These are phyloP conservation scores for Gossypium longicalyx DNA, from an alignment of 345 rosid species.

Conservation along the genomic window DNA sequence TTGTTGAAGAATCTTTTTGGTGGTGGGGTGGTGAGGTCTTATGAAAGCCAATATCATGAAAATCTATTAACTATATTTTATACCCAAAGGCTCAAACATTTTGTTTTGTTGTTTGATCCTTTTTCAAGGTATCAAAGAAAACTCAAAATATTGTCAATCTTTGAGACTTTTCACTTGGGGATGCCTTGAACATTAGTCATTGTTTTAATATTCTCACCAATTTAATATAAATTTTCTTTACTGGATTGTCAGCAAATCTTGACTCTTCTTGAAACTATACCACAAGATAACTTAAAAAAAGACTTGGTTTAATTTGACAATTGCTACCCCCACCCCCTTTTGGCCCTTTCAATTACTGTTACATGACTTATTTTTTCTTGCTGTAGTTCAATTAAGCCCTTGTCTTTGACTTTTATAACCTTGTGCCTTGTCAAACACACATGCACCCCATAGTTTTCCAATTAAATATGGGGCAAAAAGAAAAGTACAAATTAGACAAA, in stretches of 20 bases:
- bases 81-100: neutral
- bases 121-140: neutral
- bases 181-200: neutral
- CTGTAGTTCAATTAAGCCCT: neutral
- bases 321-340: neutral
- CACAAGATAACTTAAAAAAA: neutral
- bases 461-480: neutral
- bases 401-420: neutral
- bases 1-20: too few species aligned
- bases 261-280: neutral
- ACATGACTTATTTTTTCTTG: neutral
- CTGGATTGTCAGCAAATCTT: neutral
- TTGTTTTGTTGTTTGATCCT: neutral
- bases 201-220: constrained; percentile 2
- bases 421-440: neutral
- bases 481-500: neutral
- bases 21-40: neutral
- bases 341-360: neutral
- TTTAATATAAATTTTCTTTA: neutral
- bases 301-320: neutral
- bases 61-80: too few species aligned
- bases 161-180: neutral
- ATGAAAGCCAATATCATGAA: too few species aligned
- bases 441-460: neutral
- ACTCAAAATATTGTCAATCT: neutral